phyloP scores from a whole-genome alignment of 768 basidiomycete genomes.

The Trametes meyenii region DNA sequence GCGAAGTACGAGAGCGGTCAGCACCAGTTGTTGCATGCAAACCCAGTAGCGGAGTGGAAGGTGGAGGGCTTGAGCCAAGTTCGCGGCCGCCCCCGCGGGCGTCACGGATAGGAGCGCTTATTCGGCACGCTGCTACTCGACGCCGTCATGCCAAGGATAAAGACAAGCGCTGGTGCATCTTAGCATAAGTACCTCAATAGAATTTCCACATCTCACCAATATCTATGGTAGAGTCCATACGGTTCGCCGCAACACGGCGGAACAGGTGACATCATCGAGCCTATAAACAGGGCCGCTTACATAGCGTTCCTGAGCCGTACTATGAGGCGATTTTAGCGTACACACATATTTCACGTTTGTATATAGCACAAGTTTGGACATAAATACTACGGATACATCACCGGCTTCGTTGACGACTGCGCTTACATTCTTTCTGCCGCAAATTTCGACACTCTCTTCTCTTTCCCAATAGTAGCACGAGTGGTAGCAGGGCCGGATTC shows the following conservation, averaged over 20 bases:
- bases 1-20: constrained; percentile 37
- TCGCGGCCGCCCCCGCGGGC: neutral
- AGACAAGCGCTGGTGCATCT: no score
- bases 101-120: neutral
- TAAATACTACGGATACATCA: constrained; percentile 19
- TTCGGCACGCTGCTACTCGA: neutral
- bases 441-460: constrained; percentile 31
- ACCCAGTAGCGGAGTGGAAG: neutral
- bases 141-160: neutral
- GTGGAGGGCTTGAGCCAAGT: neutral
- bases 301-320: neutral
- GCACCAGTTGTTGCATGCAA: constrained; percentile 7
- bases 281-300: neutral
- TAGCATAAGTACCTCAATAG: no score
- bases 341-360: neutral
- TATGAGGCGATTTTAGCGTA: no score
- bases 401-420: neutral
- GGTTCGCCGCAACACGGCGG: no score
- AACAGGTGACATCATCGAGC: no score
- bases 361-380: neutral
- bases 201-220: no score
- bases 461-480: constrained; percentile 7
- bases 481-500: constrained; percentile 15
- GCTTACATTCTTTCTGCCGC: constrained; percentile 26
- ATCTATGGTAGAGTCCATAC: no score